Evolutionary conservation across 2,329 filamentous ascomycete genomes (phyloP).

Genomic region (Cercospora citrullina): DNA sequence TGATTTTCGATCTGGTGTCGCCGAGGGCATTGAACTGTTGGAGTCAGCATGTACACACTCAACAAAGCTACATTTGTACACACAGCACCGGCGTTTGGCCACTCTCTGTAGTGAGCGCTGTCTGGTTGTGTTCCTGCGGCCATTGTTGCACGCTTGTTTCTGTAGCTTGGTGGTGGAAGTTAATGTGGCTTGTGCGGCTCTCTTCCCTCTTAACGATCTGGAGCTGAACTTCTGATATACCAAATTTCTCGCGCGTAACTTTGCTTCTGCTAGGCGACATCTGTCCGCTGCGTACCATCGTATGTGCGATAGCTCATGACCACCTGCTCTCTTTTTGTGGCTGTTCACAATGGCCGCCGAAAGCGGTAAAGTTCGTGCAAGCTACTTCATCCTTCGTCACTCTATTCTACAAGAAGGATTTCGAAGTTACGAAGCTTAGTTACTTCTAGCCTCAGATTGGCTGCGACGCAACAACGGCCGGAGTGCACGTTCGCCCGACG

Average conservation of each 20-base stretch:
- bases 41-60: neutral
- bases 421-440: neutral
- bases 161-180: neutral
- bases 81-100: neutral
- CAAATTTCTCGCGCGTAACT: neutral
- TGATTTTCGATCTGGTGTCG: slow-evolving; percentile 40
- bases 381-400: neutral
- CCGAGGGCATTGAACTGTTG: slow-evolving; percentile 12
- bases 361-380: neutral
- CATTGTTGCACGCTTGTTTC: neutral
- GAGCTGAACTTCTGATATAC: neutral
- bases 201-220: neutral
- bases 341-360: neutral
- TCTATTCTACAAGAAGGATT: neutral
- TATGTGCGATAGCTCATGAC: neutral
- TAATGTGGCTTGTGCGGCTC: neutral
- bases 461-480: neutral
- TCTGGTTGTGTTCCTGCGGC: neutral
- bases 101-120: neutral
- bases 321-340: neutral
- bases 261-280: neutral
- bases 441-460: neutral
- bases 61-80: neutral
- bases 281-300: neutral
- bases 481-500: neutral